Conservation (phyloP, 208 protist species). For the Acanthamoeba triangularis region DNA sequence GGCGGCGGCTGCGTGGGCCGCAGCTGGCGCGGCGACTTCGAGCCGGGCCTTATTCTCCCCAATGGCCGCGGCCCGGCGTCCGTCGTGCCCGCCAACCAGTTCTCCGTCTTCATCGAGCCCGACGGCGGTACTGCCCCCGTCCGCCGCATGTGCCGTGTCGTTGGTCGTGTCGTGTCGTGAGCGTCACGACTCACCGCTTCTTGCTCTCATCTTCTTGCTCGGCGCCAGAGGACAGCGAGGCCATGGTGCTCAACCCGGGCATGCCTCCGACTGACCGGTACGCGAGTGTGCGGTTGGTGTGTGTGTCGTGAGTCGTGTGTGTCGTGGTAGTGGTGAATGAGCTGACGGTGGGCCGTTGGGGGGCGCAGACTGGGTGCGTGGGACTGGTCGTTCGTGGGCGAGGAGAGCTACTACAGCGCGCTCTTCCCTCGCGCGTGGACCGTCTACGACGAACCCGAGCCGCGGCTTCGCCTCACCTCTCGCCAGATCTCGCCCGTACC, state of each 20-base stretch:
- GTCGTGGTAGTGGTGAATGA: not conserved
- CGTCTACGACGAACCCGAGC: slow-evolving; percentile 84
- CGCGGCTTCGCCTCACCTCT: slow-evolving; percentile 81
- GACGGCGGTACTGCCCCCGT: not conserved
- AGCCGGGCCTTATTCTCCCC: slow-evolving; percentile 4
- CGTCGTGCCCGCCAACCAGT: slow-evolving; percentile 76
- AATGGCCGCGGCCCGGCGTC: too few relatives aligned
- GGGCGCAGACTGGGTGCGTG: slow-evolving; percentile 55
- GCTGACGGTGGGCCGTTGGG: not conserved
- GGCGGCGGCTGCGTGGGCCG: slow-evolving; percentile 78
- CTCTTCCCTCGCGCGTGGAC: slow-evolving; percentile 84
- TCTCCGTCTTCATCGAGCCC: slow-evolving; percentile 73
- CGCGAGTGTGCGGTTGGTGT: not conserved
- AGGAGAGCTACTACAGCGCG: slow-evolving; percentile 77
- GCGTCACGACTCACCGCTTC: too few relatives aligned
- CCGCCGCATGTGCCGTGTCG: not conserved
- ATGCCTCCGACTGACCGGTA: slow-evolving; percentile 37
- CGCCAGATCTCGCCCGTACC: slow-evolving; percentile 88
- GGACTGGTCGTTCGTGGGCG: slow-evolving; percentile 82
- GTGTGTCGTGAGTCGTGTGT: not conserved
- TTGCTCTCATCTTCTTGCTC: too few relatives aligned
- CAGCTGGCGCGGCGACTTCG: slow-evolving; percentile 81
- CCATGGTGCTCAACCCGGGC: slow-evolving; percentile 57
- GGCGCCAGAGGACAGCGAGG: slow-evolving; percentile 23
- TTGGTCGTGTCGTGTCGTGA: too few relatives aligned